Percentiles rank a stretch among this genome's conserved stretches.
phyloP scores from a whole-genome alignment of 371 early-diverging fungal genomes.

The Blastocladiella emersonii region DNA sequence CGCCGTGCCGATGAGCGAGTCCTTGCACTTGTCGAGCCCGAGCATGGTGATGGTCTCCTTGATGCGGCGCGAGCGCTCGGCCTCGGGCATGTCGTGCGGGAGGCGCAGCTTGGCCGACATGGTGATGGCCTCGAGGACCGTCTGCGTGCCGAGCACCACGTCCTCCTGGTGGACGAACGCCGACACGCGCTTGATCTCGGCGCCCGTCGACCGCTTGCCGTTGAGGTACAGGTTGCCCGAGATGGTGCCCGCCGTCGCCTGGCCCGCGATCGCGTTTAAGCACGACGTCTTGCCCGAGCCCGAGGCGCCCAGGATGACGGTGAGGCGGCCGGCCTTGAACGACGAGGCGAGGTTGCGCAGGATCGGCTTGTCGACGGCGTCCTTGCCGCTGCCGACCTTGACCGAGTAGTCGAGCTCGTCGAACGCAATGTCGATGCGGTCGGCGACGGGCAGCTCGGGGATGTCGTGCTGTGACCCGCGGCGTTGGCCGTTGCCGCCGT shows the following conservation, averaged over 20 bases:
- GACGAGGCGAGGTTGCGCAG: slow-evolving; percentile 17
- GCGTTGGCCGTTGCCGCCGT: too few species aligned
- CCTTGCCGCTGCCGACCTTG: neutral
- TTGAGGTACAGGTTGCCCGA: slow-evolving; percentile 48
- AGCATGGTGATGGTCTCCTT: slow-evolving; percentile 61
- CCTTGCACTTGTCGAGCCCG: slow-evolving; percentile 58
- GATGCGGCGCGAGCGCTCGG: slow-evolving; percentile 42
- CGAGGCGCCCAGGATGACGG: slow-evolving; percentile 47
- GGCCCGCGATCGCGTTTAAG: slow-evolving; percentile 54
- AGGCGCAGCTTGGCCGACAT: slow-evolving; percentile 68
- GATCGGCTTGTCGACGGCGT: slow-evolving; percentile 5
- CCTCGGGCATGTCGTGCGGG: slow-evolving; percentile 42
- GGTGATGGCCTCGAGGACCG: slow-evolving; percentile 63
- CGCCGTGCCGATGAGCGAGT: slow-evolving; percentile 66
- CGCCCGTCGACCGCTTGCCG: slow-evolving; percentile 30
- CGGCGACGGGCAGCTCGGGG: neutral
- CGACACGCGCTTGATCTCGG: slow-evolving; percentile 44
- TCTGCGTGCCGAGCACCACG: slow-evolving; percentile 62
- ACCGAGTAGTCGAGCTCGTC: neutral
- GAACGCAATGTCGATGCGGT: slow-evolving; percentile 3
- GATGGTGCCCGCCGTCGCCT: slow-evolving; percentile 40
- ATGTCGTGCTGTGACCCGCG: too few species aligned
- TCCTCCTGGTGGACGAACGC: slow-evolving; percentile 83
- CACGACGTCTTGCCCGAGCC: slow-evolving; percentile 58
- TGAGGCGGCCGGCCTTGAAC: slow-evolving; percentile 25